Conservation (phyloP, 2,329 filamentous ascomycete species). For the Penicillium hordei region DNA sequence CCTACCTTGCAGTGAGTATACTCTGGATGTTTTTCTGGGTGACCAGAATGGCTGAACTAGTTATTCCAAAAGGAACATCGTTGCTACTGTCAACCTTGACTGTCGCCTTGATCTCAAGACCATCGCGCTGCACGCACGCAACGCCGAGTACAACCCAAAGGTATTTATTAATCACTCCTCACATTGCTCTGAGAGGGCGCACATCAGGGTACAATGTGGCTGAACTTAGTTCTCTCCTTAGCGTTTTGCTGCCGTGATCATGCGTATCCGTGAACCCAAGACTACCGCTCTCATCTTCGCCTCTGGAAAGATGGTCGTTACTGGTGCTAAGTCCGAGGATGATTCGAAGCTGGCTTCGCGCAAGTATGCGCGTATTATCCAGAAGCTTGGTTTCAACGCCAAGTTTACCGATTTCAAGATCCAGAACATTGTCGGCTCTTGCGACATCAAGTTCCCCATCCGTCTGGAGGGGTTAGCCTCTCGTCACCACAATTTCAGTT, state of each 20-base stretch:
- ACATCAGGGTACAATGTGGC: slow-evolving; percentile 45
- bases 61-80: slow-evolving; percentile 77
- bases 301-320: slow-evolving; percentile 99
- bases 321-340: slow-evolving; percentile 95
- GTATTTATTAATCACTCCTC: slow-evolving; percentile 53
- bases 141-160: slow-evolving; percentile 98
- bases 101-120: slow-evolving; percentile 98
- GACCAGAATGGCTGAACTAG: slow-evolving; percentile 53
- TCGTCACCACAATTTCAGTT: slow-evolving; percentile 98
- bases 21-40: slow-evolving; percentile 46
- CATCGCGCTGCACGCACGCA: slow-evolving; percentile 95
- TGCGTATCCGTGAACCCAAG: slow-evolving; percentile 99
- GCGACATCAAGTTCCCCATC: slow-evolving; percentile 99
- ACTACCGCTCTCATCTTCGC: slow-evolving; percentile 98
- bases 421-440: slow-evolving; percentile 98
- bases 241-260: slow-evolving; percentile 99
- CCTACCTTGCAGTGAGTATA: slow-evolving; percentile 95
- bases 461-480: slow-evolving; percentile 92
- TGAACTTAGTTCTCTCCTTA: slow-evolving; percentile 51
- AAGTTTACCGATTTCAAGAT: slow-evolving; percentile 99
- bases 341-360: slow-evolving; percentile 94
- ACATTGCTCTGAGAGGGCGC: slow-evolving; percentile 30
- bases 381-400: slow-evolving; percentile 98
- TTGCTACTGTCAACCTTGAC: slow-evolving; percentile 97
- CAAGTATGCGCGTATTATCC: slow-evolving; percentile 98